These are phyloP conservation scores for Rauvolfia tetraphylla DNA, from an alignment of 257 asterid species.

Conservation along the genomic window DNA sequence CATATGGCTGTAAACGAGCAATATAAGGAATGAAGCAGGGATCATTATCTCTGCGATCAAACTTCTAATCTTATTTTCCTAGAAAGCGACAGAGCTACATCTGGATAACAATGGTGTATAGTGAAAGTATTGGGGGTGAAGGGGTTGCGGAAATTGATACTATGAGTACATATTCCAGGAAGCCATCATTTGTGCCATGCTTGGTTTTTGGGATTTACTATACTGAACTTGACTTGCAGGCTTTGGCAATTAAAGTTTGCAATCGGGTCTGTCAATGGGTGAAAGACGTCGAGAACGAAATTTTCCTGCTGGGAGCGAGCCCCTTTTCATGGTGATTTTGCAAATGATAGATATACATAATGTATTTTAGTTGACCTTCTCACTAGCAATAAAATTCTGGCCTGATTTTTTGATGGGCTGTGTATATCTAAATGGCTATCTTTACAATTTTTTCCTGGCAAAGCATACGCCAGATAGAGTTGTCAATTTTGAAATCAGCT, in stretches of 20 bases:
- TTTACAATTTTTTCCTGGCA: background rate
- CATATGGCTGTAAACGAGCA: background rate
- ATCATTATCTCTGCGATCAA: background rate
- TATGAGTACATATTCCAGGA: background rate
- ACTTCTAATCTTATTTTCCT: background rate
- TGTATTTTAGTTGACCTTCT: slow-evolving; percentile 1
- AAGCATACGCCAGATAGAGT: background rate
- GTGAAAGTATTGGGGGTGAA: too few species aligned
- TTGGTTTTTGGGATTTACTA: background rate
- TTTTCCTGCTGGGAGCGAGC: slow-evolving; percentile 85
- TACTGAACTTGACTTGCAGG: slow-evolving; percentile 45
- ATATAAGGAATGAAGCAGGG: background rate
- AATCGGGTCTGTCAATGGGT: slow-evolving; percentile 95
- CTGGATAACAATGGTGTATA: background rate
- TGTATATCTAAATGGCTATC: background rate
- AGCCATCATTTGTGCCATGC: background rate
- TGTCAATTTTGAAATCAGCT: background rate
- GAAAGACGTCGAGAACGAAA: slow-evolving; percentile 82
- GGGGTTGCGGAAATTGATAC: background rate
- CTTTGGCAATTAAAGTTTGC: slow-evolving; percentile 87
- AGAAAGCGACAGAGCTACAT: background rate
- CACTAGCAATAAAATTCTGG: background rate
- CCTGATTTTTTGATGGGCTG: slow-evolving; percentile 4
- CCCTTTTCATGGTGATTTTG: slow-evolving; percentile 83
- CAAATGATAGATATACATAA: background rate